phyloP scores from a whole-genome alignment of 2,329 filamentous ascomycete species.

The Volutella citrinella region DNA sequence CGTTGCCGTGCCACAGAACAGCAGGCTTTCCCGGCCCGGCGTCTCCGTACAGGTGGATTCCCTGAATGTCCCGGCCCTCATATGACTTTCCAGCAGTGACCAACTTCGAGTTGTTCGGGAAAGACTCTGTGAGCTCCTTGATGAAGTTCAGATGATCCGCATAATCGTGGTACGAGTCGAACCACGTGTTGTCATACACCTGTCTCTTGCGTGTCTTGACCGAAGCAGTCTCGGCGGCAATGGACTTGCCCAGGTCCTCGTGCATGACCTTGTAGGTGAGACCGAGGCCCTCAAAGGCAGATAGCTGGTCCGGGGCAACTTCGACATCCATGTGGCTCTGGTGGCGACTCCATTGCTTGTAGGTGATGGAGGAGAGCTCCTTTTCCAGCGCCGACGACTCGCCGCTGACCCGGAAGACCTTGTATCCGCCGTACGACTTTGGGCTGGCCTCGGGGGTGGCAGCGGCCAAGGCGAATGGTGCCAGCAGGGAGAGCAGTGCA shows the following conservation, averaged over 20 bases:
- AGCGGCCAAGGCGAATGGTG: slow-evolving; percentile 14
- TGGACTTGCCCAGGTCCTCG: slow-evolving; percentile 27
- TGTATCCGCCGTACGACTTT: slow-evolving; percentile 32
- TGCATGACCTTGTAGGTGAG: slow-evolving; percentile 29
- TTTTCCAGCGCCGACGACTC: slow-evolving; percentile 33
- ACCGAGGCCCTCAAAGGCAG: slow-evolving; percentile 25
- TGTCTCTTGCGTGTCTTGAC: slow-evolving; percentile 22
- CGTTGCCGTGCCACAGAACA: slow-evolving; percentile 48
- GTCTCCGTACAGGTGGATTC: slow-evolving; percentile 48
- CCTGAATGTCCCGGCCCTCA: slow-evolving; percentile 53
- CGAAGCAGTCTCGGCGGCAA: slow-evolving; percentile 24
- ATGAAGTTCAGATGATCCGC: slow-evolving; percentile 48
- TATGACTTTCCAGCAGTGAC: slow-evolving; percentile 43
- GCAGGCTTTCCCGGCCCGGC: slow-evolving; percentile 44
- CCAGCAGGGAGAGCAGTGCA: no score
- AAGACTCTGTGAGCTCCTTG: slow-evolving; percentile 36
- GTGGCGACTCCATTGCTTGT: slow-evolving; percentile 20
- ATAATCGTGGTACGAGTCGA: slow-evolving; percentile 48
- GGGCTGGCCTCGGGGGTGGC: slow-evolving; percentile 13
- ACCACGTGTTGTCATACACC: slow-evolving; percentile 39
- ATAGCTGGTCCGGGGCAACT: slow-evolving; percentile 26
- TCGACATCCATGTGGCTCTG: slow-evolving; percentile 29
- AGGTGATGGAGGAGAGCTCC: slow-evolving; percentile 25
- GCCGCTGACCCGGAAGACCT: slow-evolving; percentile 42
- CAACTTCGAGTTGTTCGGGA: slow-evolving; percentile 44